Evolutionary conservation across 2,329 filamentous ascomycete genomes (phyloP).

Genomic region (Clarireedia homoeocarpa): DNA sequence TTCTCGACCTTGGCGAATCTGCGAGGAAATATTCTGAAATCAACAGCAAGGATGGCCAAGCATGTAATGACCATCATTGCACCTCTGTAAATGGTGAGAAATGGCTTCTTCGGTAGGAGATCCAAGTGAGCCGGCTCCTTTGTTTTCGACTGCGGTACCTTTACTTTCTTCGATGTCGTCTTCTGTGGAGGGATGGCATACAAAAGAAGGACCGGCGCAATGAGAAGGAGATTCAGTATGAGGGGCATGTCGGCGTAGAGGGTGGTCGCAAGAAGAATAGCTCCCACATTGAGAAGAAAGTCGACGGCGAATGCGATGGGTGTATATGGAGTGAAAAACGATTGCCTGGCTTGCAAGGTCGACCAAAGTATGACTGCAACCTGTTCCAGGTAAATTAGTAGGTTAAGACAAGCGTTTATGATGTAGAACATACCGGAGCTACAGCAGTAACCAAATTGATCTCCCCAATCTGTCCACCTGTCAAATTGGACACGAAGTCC

Average conservation of each 20-base stretch:
- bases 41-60: constrained; percentile 88
- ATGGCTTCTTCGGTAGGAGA: constrained; percentile 74
- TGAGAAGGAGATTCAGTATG: constrained; percentile 65
- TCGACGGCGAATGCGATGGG: constrained; percentile 64
- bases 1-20: constrained; percentile 97
- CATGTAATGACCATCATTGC: constrained; percentile 89
- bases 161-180: constrained; percentile 40
- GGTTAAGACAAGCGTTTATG: constrained; percentile 2
- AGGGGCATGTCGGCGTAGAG: constrained; percentile 70
- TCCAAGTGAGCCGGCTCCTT: constrained; percentile 33
- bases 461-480: constrained; percentile 74
- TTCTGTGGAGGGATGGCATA: constrained; percentile 40
- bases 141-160: constrained; percentile 35
- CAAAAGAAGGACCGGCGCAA: constrained; percentile 59
- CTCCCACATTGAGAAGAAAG: constrained; percentile 78
- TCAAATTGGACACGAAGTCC: constrained; percentile 87
- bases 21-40: constrained; percentile 87
- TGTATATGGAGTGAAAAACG: constrained; percentile 73
- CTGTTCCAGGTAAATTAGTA: constrained; percentile 37
- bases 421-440: constrained; percentile 61
- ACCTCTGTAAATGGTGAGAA: constrained; percentile 85
- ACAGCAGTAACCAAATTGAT: constrained; percentile 82
- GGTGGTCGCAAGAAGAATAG: constrained; percentile 77
- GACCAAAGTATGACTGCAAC: constrained; percentile 82
- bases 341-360: constrained; percentile 72